Evolutionary conservation across 1,284 basidiomycete species (phyloP), one percentile per base, ranked within the genome.

Genomic region (Lignosus rhinocerotis): DNA sequence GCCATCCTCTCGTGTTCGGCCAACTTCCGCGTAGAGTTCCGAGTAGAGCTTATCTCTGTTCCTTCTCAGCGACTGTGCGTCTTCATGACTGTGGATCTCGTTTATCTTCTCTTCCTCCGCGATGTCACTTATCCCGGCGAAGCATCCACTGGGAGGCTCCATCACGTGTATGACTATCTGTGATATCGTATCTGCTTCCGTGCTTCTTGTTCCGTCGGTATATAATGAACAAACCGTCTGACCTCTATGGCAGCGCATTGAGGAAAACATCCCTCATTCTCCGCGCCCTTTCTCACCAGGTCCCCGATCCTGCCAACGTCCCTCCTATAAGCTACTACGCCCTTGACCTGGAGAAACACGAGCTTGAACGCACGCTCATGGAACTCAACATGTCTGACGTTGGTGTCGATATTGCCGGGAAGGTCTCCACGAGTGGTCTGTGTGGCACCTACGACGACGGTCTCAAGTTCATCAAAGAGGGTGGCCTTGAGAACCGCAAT

Each of bases 241-340:
- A 61, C 47, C 32, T 16, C 12, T 21, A 49, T 36, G 21, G 33
- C 71, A 96, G 94, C 31, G 84, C 94, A 12, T 78, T 97, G 41
- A 84, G 92, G 69, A 96, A 98, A 80, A 98, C 96, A 1, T 93
- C 92, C 5, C 88, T 92, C 71, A 81, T 99, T 54, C 80, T 99
- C 33, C 80, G 79, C 17, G 91, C 92, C 1, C 80, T 98, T 39
- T 84, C 92, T 44, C 74, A 76, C 63, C 70, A 80, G 16, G 79
- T 82, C 8, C 70, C 76, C 19, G 66, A 69, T 16, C 61, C 66
- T 3, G 69, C 68, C 7, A 52, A 71, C 1, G 60, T 72, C 16
- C 76, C 85, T 1, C 83, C 85, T 10, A 85, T 92, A 68, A 91
- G 87, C 1, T 98, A 97, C 75, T 95, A 93, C 76, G 94, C 96